Conservation (phyloP, 306 rosid species). For the Cucurbita moschata region DNA sequence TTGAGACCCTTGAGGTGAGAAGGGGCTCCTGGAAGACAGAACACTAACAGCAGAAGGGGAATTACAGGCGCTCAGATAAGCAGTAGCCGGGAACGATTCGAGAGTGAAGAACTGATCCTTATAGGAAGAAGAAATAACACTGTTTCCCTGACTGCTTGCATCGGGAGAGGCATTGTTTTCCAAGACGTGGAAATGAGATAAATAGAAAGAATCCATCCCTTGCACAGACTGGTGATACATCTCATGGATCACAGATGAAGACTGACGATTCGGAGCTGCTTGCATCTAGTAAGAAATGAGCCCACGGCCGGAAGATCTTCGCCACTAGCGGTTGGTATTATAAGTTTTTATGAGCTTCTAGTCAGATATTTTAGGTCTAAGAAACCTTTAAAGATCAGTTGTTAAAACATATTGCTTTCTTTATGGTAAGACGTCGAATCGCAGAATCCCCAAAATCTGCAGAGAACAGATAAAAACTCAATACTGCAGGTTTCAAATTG, state of each 20-base stretch:
- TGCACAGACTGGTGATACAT: slow-evolving; percentile 37
- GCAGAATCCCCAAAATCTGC: slow-evolving; percentile 4
- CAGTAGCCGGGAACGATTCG: slow-evolving; percentile 42
- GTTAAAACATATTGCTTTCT: neutral
- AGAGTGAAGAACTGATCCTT: slow-evolving; percentile 51
- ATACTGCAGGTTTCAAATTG: neutral
- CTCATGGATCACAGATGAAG: slow-evolving; percentile 23
- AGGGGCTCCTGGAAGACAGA: slow-evolving; percentile 53
- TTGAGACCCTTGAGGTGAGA: slow-evolving; percentile 59
- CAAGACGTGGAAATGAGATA: slow-evolving; percentile 29
- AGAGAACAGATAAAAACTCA: neutral
- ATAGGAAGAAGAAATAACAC: slow-evolving; percentile 37
- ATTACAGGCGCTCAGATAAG: slow-evolving; percentile 24
- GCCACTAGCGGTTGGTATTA: neutral
- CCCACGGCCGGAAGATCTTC: neutral
- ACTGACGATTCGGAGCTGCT: slow-evolving; percentile 31
- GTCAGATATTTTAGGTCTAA: neutral
- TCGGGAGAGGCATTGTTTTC: slow-evolving; percentile 34
- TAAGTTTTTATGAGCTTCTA: neutral
- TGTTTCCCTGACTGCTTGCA: slow-evolving; percentile 41
- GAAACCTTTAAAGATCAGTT: neutral
- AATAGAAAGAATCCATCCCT: slow-evolving; percentile 24
- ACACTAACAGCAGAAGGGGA: slow-evolving; percentile 69
- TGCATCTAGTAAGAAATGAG: slow-evolving; percentile 33
- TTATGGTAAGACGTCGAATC: neutral